These are phyloP conservation scores for Metschnikowia lochheadii DNA, from an alignment of 805 yeast genomes.

Conservation along the genomic window DNA sequence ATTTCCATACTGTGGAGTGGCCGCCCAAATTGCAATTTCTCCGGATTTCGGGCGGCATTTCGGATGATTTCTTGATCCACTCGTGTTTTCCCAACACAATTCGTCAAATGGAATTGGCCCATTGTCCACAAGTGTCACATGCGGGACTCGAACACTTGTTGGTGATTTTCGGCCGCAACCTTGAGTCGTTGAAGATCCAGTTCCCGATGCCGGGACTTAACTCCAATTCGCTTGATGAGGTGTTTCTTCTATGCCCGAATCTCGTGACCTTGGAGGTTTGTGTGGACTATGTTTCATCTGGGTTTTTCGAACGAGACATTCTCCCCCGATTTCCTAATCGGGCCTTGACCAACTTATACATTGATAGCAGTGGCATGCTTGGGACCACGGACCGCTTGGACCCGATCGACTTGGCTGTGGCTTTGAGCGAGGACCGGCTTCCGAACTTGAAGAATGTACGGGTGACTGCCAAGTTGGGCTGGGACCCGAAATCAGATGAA, in stretches of 20 bases:
- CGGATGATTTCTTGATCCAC: conserved; percentile 68
- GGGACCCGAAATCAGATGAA: conserved; percentile 57
- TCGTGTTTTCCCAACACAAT: conserved; percentile 74
- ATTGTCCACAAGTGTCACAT: conserved; percentile 76
- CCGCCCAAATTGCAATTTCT: conserved; percentile 71
- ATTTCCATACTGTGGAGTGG: conserved; percentile 58
- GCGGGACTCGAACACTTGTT: conserved; percentile 61
- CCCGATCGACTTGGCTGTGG: conserved; percentile 85
- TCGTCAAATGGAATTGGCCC: conserved; percentile 70
- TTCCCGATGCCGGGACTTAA: conserved; percentile 86
- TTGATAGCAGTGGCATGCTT: conserved; percentile 81
- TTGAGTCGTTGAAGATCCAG: conserved; percentile 60
- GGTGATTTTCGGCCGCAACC: conserved; percentile 58
- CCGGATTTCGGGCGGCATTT: conserved; percentile 83
- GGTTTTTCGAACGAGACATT: conserved; percentile 34
- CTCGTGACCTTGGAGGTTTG: conserved; percentile 59
- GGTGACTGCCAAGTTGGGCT: conserved; percentile 75
- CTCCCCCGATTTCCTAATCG: conserved; percentile 23
- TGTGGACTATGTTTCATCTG: conserved; percentile 68
- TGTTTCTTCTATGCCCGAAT: conserved; percentile 75
- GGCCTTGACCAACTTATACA: conserved; percentile 58
- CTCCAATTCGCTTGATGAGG: conserved; percentile 65
- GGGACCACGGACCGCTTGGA: conserved; percentile 81
- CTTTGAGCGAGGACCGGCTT: conserved; percentile 71
- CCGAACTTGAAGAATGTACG: conserved; percentile 62